Evolutionary conservation across 805 yeast genomes (phyloP), one percentile per base, ranked within the genome.

Genomic region (Ogataea neopini): DNA sequence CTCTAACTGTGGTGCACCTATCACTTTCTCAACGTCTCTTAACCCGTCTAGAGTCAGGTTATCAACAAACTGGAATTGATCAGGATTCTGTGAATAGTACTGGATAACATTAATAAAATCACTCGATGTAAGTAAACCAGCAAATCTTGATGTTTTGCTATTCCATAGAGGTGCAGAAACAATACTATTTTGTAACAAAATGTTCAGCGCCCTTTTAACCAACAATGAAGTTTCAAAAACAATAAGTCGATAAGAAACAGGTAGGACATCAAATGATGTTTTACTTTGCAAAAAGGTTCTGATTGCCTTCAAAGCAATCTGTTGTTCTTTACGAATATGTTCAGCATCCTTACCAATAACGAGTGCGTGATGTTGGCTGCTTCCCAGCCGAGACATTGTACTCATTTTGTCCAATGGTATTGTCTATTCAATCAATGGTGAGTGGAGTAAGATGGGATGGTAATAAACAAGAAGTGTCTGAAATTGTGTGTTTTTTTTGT

Each of bases 151-250:
- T 13, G 87, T 81, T 61, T 85, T 80, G 49, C 92, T 85, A 68
- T 92, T 88, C 99, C 99, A 94, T 44, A 94, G 73, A 2, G 99
- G 99, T 4, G 98, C 98, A 45, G 96, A 85, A 26, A 94, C 97
- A 60, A 94, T 89, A 63, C 88, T 88, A 67, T 94, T 94, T 64
- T 94, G 98, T 44, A 94, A 73, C 51, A 94, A 70, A 23, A 95
- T 91, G 54, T 89, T 90, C 61, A 94, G 74, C 4, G 97, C 87
- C 64, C 92, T 89, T 68, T 92, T 91, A 32, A 94, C 96, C 47
- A 89, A 71, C 40, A 94, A 72, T 5, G 96, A 81, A 1, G 98
- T 91, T 65, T 94, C 99, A 59, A 94, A 80, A 40, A 94, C 98
- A 47, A 94, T 86, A 60, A 94, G 76, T 58, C 97, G 76, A 66